A percentile compares a stretch with the other conserved stretches of the same genome.
phyloP scores from a whole-genome alignment of 192 early-diverging fungal genomes.

The Coemansia pectinata region DNA sequence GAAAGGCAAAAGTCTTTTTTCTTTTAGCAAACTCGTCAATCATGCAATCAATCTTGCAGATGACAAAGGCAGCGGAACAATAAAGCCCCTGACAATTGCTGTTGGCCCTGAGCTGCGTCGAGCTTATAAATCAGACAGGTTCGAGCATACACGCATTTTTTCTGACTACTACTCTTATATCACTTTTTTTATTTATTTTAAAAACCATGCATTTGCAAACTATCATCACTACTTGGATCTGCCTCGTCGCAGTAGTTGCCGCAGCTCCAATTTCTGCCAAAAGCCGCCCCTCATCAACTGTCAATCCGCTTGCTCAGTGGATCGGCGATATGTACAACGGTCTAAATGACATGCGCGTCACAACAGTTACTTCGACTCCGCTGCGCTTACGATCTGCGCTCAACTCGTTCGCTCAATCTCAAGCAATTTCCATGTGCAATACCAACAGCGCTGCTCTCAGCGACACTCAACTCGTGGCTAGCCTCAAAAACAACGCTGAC shows the following conservation, averaged over 20 bases:
- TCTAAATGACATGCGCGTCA: constrained; percentile 8
- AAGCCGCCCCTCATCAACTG: neutral
- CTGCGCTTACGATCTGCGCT: constrained; percentile 11
- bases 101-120: neutral
- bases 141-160: neutral
- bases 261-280: neutral
- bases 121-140: neutral
- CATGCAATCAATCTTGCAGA: neutral
- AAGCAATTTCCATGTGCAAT: constrained; percentile 7
- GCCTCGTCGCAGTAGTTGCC: neutral
- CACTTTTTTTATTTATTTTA: neutral
- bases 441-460: neutral
- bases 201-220: neutral
- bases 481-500: neutral
- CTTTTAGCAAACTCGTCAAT: neutral
- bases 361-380: neutral
- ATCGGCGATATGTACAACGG: constrained; percentile 17
- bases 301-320: constrained; percentile 9
- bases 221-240: neutral
- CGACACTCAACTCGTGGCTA: neutral
- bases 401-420: constrained; percentile 10
- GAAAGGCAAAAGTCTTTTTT: neutral
- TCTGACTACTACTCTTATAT: neutral
- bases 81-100: neutral
- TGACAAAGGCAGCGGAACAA: neutral